Evolutionary conservation across 2,329 filamentous ascomycete genomes (phyloP), one percentile per base, ranked within the genome.

Genomic region (Exophiala oligosperma): DNA sequence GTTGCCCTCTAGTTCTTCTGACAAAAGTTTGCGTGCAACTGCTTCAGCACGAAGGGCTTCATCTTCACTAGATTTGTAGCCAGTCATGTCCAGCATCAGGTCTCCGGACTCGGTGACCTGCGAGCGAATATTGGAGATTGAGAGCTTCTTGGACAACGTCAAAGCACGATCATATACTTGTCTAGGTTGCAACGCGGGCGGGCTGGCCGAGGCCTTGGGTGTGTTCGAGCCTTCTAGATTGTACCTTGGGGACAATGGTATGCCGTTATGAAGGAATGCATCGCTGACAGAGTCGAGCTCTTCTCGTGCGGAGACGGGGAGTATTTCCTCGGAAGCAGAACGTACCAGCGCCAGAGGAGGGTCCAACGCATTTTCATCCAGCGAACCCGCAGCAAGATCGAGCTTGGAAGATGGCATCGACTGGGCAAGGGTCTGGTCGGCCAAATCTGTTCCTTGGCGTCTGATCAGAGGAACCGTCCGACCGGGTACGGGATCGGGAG

Each of bases 11-110:
- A 97, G 77, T 74, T 97, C 93, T 70, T 99, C 92, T 0, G 92
- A 88, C 11, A 99, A 82, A 51, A 99, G 91, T 72, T 93, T 94
- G 23, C 94, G 85, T 4, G 94, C 94, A 61, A 97, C 83, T n/a
- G 96, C 86, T 73, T 99, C 94, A 17, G 94, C 93, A 48, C 91
- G 86, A 54, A 97, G 81, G 4, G 93, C 90, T 66, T 97, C 92
- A 67, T 96, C 91, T 66, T 97, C 93, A 69, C 87, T 95, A 71
- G 88, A 90, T 74, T 97, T 97, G 77, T 96, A 97, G 0, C 91
- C 91, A 0, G 92, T 92, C 92, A 99, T 97, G 72, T 99, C 94
- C 52, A 99, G 79, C 92, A 97, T 97, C 55, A 99, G 79, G 73
- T 99, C 94, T 14, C 94, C 94, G 0, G 85, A 89, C 57, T 96